Evolutionary conservation across 2,329 filamentous ascomycete species (phyloP).

Genomic region (Chaetomium olivaceum): DNA sequence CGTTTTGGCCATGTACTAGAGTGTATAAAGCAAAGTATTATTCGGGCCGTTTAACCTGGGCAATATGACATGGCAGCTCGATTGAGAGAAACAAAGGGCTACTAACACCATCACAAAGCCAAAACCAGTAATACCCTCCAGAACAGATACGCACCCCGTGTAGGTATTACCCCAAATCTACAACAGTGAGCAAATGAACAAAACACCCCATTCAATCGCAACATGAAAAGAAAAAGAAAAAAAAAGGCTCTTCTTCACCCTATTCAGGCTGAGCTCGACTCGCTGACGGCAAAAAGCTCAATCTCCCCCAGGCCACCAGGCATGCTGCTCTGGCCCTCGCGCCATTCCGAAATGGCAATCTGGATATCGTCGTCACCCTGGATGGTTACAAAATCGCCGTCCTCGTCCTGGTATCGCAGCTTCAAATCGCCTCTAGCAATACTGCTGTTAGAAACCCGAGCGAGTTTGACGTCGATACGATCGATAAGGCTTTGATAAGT

Average conservation of each 20-base stretch:
- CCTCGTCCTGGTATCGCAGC: constrained; percentile 87
- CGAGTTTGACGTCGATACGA: constrained; percentile 92
- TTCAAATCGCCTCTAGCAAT: constrained; percentile 81
- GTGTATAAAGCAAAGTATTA: neutral
- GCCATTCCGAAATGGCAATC: constrained; percentile 93
- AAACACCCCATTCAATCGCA: neutral
- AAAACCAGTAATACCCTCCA: neutral
- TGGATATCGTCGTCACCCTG: constrained; percentile 96
- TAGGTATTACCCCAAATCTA: constrained; percentile 26
- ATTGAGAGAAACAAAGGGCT: neutral
- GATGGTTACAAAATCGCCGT: constrained; percentile 90
- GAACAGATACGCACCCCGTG: constrained; percentile 21
- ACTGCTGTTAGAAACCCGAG: constrained; percentile 79
- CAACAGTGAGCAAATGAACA: neutral
- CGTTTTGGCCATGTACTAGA: constrained; percentile 11
- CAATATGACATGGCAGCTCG: neutral
- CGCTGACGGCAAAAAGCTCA: constrained; percentile 75
- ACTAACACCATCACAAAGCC: neutral
- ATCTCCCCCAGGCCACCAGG: constrained; percentile 84
- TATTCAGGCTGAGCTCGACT: constrained; percentile 32
- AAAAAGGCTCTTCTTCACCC: neutral
- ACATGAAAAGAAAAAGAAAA: neutral
- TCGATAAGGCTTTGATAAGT: constrained; percentile 91
- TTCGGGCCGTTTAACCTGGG: neutral
- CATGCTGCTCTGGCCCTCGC: constrained; percentile 62